These are phyloP conservation scores for Neurospora terricola DNA, from an alignment of 495 filamentous ascomycete genomes.

Conservation along the genomic window DNA sequence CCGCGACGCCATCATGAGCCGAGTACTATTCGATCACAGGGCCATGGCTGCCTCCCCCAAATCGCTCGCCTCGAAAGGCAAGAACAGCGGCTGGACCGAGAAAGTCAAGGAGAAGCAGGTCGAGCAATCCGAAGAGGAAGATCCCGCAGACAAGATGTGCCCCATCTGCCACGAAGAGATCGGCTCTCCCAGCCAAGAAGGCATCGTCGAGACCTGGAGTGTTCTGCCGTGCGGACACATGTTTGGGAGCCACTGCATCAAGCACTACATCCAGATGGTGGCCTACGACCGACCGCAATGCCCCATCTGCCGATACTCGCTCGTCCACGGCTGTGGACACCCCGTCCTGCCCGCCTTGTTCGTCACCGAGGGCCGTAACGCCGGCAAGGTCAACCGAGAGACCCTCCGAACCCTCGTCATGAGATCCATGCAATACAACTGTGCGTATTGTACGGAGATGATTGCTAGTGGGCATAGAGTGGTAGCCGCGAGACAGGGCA, in stretches of 20 bases:
- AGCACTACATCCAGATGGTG: constrained; percentile 32
- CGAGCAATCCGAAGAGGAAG: constrained; percentile 1
- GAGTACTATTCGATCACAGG: background rate
- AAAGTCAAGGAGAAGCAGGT: constrained; percentile 7
- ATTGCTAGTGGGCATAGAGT: background rate
- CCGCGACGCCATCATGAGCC: background rate
- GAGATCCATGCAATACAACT: background rate
- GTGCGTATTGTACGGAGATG: background rate
- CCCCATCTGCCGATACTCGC: constrained; percentile 29
- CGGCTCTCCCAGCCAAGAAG: constrained; percentile 24
- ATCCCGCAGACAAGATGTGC: constrained; percentile 21
- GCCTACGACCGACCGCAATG: constrained; percentile 24
- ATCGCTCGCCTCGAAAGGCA: background rate
- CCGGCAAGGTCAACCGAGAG: background rate
- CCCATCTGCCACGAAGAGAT: constrained; percentile 37
- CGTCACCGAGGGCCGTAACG: background rate
- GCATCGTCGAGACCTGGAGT: constrained; percentile 31
- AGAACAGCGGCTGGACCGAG: background rate
- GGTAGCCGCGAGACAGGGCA: background rate
- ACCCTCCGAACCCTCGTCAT: background rate
- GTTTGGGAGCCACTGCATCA: constrained; percentile 38
- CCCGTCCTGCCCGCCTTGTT: constrained; percentile 22
- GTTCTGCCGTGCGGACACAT: constrained; percentile 34
- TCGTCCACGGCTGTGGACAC: constrained; percentile 32
- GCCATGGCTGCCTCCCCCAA: background rate